Base-by-base conservation (phyloP, 176 grass and related monocot species). In the Poa annua region DNA sequence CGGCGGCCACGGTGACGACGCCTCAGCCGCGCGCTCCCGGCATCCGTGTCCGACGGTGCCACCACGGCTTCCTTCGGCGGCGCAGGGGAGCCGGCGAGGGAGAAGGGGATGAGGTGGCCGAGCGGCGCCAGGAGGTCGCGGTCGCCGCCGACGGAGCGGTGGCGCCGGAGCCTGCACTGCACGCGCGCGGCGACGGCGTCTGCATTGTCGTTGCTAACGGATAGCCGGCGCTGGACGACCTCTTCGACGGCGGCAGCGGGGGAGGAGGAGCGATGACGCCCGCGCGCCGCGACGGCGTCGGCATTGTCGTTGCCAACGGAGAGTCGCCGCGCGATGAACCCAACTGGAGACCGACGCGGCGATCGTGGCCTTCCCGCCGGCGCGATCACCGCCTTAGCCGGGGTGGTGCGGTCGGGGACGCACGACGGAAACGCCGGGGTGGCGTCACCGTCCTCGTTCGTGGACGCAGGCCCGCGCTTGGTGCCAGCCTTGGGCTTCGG, bases 51-150 rank as follows among this genome's bases (percentile, higher is more conserved):
- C 11, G 85, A 59, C 25, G 82, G 69, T 7, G 52, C 42, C 4
- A 70, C 8, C 22, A 69, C 8, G 34, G 80, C 42, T 6, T 25
- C 6, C 1, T 39, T 12, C 4, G 69, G 14, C 14, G 8, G 77
- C 5, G 75, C 17, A 21, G 62, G 77, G 35, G 77, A 83, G 11
- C 32, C 57, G 6, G 49, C 36, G 75, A 84, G 14, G 4, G 91
- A 97, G 82, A 97, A 97, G 33, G 86, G 91, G 56, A 94, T 94
- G 35, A 76, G 66, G 19, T 81, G 70, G 39, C 94, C 82, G 47
- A 97, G 81, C 10, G 77, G 61, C 11, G 49, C 15, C 24, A 17
- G 61, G 75, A 83, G 61, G 72, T 91, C 78, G 6, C 33, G 69
- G 21, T 97, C 94, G 10, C 88, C 81, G 25, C 85, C 94, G 66